Conservation (phyloP, 169 alveolate genomes). For the Eimeria praecox region DNA sequence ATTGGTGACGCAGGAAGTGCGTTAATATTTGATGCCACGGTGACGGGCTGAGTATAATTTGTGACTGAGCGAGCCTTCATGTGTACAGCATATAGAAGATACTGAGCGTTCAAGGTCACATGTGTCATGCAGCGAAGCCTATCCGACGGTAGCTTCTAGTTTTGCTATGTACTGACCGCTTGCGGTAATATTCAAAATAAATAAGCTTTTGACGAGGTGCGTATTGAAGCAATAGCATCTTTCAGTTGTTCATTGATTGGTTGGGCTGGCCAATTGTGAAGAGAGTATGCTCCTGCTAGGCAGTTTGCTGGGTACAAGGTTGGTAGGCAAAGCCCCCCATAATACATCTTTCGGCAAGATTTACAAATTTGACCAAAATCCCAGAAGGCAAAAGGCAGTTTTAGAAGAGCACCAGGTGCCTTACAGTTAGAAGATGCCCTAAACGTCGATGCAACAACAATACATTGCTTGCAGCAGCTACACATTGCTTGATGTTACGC, state of each 20-base stretch:
- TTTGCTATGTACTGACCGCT: not conserved
- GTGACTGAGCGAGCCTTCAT: not conserved
- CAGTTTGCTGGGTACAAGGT: not conserved
- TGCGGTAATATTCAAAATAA: not conserved
- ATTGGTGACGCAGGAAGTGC: not conserved
- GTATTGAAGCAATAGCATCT: too few relatives aligned
- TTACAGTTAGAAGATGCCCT: not conserved
- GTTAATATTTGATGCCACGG: not conserved
- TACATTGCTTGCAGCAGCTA: too few relatives aligned
- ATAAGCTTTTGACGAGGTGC: too few relatives aligned
- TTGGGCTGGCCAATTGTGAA: not conserved
- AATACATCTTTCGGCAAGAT: not conserved
- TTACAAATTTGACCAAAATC: not conserved
- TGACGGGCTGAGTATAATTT: not conserved
- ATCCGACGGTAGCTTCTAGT: not conserved
- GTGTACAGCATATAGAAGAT: not conserved
- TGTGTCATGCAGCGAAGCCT: not conserved
- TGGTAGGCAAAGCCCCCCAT: not conserved
- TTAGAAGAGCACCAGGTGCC: not conserved
- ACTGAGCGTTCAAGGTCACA: not conserved
- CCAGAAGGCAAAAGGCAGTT: not conserved
- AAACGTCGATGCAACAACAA: not conserved
- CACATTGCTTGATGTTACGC: not conserved
- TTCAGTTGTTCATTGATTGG: too few relatives aligned
- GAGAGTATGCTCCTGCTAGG: not conserved